Percentiles rank a stretch among this genome's conserved stretches.
Conservation (phyloP, 176 grass and related monocot genomes). For the Bothriochloa decipiens region DNA sequence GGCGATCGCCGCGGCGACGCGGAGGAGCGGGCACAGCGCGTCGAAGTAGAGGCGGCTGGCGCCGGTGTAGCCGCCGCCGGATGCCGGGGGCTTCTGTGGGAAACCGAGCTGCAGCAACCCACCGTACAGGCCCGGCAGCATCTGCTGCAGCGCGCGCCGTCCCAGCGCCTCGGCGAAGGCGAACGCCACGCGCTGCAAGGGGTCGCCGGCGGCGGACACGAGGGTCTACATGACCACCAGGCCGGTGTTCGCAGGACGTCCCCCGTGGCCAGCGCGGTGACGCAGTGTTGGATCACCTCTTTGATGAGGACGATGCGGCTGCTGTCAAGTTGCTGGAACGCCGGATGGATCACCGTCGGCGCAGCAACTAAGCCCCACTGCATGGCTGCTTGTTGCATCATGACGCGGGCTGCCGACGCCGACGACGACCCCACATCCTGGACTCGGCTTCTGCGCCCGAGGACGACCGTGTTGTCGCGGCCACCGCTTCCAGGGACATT, state of each 20-base stretch:
- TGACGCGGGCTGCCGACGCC: not conserved
- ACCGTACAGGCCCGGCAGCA: conserved; percentile 45
- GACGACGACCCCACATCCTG: not conserved
- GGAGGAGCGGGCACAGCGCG: conserved; percentile 63
- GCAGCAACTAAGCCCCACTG: not conserved
- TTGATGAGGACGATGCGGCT: not conserved
- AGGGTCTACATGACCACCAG: conserved; percentile 36
- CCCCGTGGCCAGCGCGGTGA: conserved; percentile 25
- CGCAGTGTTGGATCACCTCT: conserved; percentile 33
- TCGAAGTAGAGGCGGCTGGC: conserved; percentile 45
- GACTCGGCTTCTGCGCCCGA: not conserved
- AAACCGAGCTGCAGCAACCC: conserved; percentile 32
- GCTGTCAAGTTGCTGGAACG: not conserved
- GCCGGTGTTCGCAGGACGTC: not conserved
- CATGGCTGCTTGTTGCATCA: not conserved
- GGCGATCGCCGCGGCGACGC: conserved; percentile 29
- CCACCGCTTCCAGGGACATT: not conserved
- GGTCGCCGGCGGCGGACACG: conserved; percentile 41
- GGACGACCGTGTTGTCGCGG: not conserved
- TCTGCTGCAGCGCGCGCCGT: conserved; percentile 29
- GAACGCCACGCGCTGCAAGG: conserved; percentile 62
- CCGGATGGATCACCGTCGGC: not conserved
- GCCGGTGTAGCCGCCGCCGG: not conserved
- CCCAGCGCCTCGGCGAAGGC: conserved; percentile 52
- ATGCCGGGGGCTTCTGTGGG: not conserved